These are phyloP conservation scores for Juglanconis oblonga DNA, from an alignment of 2,329 filamentous ascomycete genomes.

Conservation along the genomic window DNA sequence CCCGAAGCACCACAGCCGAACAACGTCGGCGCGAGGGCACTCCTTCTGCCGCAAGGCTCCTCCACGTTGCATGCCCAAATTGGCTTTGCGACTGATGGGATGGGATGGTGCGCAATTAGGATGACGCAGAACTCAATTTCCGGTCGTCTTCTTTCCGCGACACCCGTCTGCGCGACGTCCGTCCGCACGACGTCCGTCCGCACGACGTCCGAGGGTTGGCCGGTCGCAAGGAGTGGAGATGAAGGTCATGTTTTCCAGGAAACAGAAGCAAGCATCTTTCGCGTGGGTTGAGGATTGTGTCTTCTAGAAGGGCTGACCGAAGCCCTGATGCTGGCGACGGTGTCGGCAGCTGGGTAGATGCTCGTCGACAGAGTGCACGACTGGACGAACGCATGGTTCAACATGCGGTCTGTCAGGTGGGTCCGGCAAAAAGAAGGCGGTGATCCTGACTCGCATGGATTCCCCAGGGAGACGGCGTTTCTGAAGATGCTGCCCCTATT, in stretches of 20 bases:
- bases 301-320: not conserved
- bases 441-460: not conserved
- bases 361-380: not conserved
- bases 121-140: not conserved
- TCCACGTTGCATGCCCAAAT: not conserved
- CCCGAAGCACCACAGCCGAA: not conserved
- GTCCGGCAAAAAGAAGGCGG: not conserved
- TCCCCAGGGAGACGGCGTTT: not conserved
- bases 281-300: not conserved
- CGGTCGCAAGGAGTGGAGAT: no score
- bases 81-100: not conserved
- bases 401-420: not conserved
- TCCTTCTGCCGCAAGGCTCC: not conserved
- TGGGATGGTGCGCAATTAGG: not conserved
- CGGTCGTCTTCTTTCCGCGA: not conserved
- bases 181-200: no score
- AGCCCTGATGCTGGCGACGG: not conserved
- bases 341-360: slow-evolving; percentile 7
- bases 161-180: not conserved
- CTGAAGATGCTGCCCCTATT: not conserved
- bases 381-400: not conserved
- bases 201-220: no score
- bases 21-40: not conserved
- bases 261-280: not conserved
- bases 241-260: no score